Conservation (phyloP, 176 grass and related monocot species). For the Pharus latifolius region DNA sequence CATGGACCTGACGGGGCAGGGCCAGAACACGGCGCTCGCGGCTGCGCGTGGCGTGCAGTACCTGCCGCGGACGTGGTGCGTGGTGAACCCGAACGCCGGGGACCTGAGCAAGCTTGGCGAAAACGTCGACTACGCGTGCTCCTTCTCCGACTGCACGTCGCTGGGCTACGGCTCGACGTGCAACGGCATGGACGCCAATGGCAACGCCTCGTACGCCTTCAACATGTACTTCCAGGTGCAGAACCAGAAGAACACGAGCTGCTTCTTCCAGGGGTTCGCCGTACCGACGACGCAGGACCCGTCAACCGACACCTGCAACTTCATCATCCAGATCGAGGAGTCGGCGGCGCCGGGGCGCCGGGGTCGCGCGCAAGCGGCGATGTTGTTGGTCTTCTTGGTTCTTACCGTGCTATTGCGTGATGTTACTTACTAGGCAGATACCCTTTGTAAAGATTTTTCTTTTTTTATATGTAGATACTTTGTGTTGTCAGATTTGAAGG, state of each 20-base stretch:
- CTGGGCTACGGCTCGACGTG: conserved; percentile 60
- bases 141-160: conserved; percentile 58
- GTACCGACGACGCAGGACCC: conserved; percentile 48
- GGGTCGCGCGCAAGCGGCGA: background rate
- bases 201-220: conserved; percentile 81
- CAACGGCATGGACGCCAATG: conserved; percentile 58
- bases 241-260: conserved; percentile 48
- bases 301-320: conserved; percentile 56
- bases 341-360: background rate
- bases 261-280: conserved; percentile 58
- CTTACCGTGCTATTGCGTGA: background rate
- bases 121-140: conserved; percentile 55
- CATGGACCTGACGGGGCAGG: conserved; percentile 50
- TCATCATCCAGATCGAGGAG: conserved; percentile 57
- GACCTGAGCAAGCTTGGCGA: conserved; percentile 26
- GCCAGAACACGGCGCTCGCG: conserved; percentile 28
- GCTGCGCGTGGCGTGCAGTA: conserved; percentile 37
- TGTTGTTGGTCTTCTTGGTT: background rate
- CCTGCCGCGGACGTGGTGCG: conserved; percentile 51
- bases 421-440: too few species aligned
- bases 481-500: too few species aligned
- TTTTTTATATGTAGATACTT: too few species aligned
- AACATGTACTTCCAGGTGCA: conserved; percentile 82
- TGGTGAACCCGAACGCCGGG: conserved; percentile 14
- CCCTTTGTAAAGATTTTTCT: too few species aligned